Base-by-base conservation (phyloP, 2,329 filamentous ascomycete genomes). In the Lachnellula occidentalis region DNA sequence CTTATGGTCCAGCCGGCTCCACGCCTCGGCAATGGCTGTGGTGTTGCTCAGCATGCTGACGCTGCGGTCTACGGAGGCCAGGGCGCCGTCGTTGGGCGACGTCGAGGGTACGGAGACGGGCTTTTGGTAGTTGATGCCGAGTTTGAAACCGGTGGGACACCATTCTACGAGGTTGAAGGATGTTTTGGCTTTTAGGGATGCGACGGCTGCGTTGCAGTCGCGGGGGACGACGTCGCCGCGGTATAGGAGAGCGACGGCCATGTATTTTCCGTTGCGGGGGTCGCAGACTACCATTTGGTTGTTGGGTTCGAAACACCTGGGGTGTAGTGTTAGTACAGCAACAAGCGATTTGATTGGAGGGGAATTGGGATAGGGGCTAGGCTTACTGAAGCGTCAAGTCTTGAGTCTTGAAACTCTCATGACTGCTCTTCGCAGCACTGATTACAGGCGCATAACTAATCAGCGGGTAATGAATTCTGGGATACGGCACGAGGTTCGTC, bases 211-310 rank as follows among this genome's bases (percentile, higher is more conserved):
- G 56, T 71, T 79, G 67, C 79, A 82, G 68, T 86, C 83, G 53
- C 78, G 79, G 57, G 82, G 81, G 46, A 85, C 78, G 41, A 83
- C 81, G 61, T 86, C 82, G 61, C 83, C 83, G 64, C 82, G 82
- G 74, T 86, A 86, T 60, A 86, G 72, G 45, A 86, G 76, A 48
- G 80, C 81, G 31, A 84, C 80, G 58, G 83, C 83, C 83, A 86
- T 86, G 73, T 86, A 86, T 70, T 85, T 86, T 64, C 83, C 83
- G 57, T 83, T 81, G 61, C 78, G 78, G 34, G 82, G 82, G 64
- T 86, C 81, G 64, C 83, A 86, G 60, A 84, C 81, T 50, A 86
- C 83, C 83, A 86, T 86, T 71, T 86, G 82, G 73, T 85, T 85
- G 72, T 82, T 81, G 24, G 81, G 82, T 68, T 86, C 82, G 64